Base-by-base conservation (phyloP, 345 rosid species). In the Eucalyptus cladocalyx region DNA sequence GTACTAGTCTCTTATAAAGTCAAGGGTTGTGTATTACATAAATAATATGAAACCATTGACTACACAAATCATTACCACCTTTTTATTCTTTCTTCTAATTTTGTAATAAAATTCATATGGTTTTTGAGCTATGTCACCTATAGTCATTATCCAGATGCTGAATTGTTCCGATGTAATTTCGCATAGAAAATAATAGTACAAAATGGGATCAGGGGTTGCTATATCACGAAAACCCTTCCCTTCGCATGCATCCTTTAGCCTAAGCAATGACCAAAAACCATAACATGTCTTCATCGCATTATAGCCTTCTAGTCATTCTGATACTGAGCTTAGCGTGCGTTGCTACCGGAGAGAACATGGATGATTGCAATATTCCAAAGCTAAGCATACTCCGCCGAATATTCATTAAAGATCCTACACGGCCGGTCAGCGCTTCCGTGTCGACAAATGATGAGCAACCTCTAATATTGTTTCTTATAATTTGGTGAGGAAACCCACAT, bases 401-500 rank as follows among this genome's bases (percentile, higher is more conserved):
- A 8, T 67, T 32, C 0, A 17, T 23, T 9, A 23, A 28, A 49
- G 9, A 45, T 86, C 56, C 87, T 86, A 30, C 87, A 49, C 87
- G 23, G 80, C 47, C 6, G 50, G 18, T 60, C 43, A 42, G 3
- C 32, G 80, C 93, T 30, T 54, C 30, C 3, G 28, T 24, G 11
- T 23, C 34, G 28, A 43, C 92, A 5, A 51, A 81, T 2, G 93
- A 92, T 53, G 58, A 53, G 58, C 58, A 53, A 0, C 56, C 56
- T 53, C 0, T 53, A 3, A 53, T 53, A 53, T 53, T 53, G 0
- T 53, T 53, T 53, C 26, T 53, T 53, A 0, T 53, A 53, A 53
- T 53, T 53, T 8, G 5, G 58, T 53, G 0, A 53, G 58, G 58
- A 53, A 53, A 19, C 26, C 0, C 58, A 19, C 58, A 53, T 0